Percentiles rank a stretch among this genome's conserved stretches.
Evolutionary conservation across 306 rosid species (phyloP).

Genomic region (Boehmeria nivea): DNA sequence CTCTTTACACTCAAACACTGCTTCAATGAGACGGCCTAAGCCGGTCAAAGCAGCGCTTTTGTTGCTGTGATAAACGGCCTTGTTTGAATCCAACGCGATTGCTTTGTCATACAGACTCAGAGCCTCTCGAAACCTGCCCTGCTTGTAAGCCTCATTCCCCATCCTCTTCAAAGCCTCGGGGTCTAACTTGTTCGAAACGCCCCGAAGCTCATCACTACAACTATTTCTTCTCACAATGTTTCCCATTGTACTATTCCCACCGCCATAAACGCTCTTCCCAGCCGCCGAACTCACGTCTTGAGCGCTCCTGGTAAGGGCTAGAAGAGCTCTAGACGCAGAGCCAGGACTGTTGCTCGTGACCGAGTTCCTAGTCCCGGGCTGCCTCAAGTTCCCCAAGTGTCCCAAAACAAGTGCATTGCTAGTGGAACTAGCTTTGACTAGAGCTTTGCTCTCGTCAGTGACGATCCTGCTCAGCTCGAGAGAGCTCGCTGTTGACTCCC

Average conservation of each 20-base stretch:
- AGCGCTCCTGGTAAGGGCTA: constrained; percentile 18
- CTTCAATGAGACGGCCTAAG: constrained; percentile 53
- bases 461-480: constrained; percentile 40
- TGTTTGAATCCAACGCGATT: constrained; percentile 58
- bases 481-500: constrained; percentile 23
- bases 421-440: constrained; percentile 19
- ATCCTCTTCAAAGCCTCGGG: constrained; percentile 69
- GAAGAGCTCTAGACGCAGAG: constrained; percentile 22
- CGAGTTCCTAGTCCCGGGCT: constrained; percentile 33
- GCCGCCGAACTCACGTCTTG: constrained; percentile 28
- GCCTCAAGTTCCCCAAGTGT: constrained; percentile 48
- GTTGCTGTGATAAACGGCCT: constrained; percentile 69
- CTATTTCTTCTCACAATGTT: constrained; percentile 67
- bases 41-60: constrained; percentile 79
- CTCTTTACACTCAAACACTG: constrained; percentile 58
- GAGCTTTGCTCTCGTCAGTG: constrained; percentile 29
- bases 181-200: constrained; percentile 37
- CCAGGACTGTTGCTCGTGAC: constrained; percentile 41
- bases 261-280: no score
- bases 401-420: constrained; percentile 15
- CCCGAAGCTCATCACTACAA: constrained; percentile 31
- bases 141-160: constrained; percentile 87
- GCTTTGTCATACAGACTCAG: constrained; percentile 66
- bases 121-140: constrained; percentile 64
- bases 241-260: constrained; percentile 47